These are phyloP conservation scores for Aspergillus latus DNA, from an alignment of 2,329 filamentous ascomycete genomes.

Conservation along the genomic window DNA sequence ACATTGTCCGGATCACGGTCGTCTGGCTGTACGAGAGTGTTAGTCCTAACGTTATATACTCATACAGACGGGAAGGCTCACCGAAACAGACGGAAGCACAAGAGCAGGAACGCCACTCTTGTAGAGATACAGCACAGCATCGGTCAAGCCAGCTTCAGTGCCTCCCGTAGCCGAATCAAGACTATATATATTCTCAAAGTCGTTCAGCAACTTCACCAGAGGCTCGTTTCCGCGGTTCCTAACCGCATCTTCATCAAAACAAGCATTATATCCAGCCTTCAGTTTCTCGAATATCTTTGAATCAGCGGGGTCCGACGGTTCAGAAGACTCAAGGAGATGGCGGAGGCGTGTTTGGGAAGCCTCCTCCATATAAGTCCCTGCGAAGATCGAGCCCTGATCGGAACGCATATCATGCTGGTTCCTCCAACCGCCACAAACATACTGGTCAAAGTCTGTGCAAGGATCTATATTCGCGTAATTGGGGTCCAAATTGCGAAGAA, in stretches of 20 bases:
- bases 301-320: slow-evolving; percentile 33
- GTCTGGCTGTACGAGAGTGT: slow-evolving; percentile 39
- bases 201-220: slow-evolving; percentile 56
- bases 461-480: slow-evolving; percentile 64
- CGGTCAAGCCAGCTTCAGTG: slow-evolving; percentile 32
- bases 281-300: slow-evolving; percentile 63
- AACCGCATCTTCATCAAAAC: slow-evolving; percentile 62
- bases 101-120: slow-evolving; percentile 39
- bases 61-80: slow-evolving; percentile 21
- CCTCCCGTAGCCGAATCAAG: slow-evolving; percentile 27
- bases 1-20: slow-evolving; percentile 58
- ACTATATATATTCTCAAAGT: slow-evolving; percentile 51
- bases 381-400: slow-evolving; percentile 62
- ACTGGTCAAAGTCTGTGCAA: slow-evolving; percentile 67
- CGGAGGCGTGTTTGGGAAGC: slow-evolving; percentile 59
- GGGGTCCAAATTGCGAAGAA: slow-evolving; percentile 62
- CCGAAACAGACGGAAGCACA: slow-evolving; percentile 33
- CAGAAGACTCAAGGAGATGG: slow-evolving; percentile 61
- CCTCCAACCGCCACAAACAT: slow-evolving; percentile 67
- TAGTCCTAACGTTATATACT: background rate
- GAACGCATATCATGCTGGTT: slow-evolving; percentile 63
- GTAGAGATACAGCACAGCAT: slow-evolving; percentile 38
- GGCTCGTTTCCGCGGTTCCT: slow-evolving; percentile 57
- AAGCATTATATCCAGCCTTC: slow-evolving; percentile 64
- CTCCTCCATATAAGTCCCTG: slow-evolving; percentile 62